These are phyloP conservation scores for Macaranga tanarius DNA, from an alignment of 441 rosid genomes.

Conservation along the genomic window DNA sequence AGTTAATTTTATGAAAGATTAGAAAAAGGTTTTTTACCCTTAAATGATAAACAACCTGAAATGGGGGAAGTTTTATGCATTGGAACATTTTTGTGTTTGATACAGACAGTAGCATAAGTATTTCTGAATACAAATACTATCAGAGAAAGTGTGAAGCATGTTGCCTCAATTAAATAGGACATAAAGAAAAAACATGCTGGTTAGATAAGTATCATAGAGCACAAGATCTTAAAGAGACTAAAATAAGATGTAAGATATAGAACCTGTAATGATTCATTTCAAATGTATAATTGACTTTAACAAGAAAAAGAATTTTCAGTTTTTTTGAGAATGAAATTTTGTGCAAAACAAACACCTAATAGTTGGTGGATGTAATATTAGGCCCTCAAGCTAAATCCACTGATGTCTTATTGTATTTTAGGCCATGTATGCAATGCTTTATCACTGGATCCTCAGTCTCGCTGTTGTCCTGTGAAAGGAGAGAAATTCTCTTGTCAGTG, in stretches of 20 bases:
- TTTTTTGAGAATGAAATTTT: neutral
- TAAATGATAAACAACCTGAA: neutral
- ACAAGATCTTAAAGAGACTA: neutral
- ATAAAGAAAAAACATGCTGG: neutral
- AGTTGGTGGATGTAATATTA: constrained; percentile 1
- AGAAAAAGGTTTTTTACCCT: neutral
- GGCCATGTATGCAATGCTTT: constrained; percentile 89
- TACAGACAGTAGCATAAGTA: neutral
- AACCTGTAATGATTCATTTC: neutral
- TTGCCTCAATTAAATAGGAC: neutral
- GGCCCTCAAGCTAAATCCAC: neutral
- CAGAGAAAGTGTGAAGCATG: neutral
- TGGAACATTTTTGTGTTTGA: neutral
- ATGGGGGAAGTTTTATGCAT: neutral
- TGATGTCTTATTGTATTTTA: constrained; percentile 27
- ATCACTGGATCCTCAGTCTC: constrained; percentile 71
- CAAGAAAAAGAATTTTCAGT: neutral
- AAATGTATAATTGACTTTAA: neutral
- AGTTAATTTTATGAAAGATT: neutral
- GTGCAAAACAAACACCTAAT: neutral
- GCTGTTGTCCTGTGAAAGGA: constrained; percentile 81
- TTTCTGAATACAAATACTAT: neutral
- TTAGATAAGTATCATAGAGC: neutral
- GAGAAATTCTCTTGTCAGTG: constrained; percentile 93
- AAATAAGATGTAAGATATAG: neutral